These are phyloP conservation scores for Cantharellus cinnabarinus DNA, from an alignment of 768 basidiomycete genomes.

Conservation along the genomic window DNA sequence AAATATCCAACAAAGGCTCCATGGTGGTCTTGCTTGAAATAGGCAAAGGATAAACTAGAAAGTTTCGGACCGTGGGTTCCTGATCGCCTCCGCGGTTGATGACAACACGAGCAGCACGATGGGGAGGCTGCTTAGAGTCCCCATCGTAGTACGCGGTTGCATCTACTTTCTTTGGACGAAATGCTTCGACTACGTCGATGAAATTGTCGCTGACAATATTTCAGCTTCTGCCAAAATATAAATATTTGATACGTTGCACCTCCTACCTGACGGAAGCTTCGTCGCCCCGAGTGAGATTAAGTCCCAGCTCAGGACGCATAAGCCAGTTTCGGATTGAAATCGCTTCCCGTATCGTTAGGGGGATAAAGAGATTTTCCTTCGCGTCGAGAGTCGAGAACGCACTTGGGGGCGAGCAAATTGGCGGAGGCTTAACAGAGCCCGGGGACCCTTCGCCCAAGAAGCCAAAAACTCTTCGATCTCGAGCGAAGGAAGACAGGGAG, in stretches of 20 bases:
- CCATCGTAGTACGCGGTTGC: background rate
- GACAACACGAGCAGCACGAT: background rate
- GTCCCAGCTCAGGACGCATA: background rate
- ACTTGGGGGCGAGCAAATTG: background rate
- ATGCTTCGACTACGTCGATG: constrained; percentile 30
- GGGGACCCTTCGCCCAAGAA: no score
- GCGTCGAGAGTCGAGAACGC: background rate
- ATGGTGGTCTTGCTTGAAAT: constrained; percentile 12
- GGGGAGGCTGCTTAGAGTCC: background rate
- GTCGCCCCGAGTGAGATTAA: no score
- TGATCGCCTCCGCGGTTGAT: background rate
- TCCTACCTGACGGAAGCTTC: no score
- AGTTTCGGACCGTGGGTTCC: background rate
- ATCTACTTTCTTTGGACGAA: constrained; percentile 25
- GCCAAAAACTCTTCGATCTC: no score
- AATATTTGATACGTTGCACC: no score
- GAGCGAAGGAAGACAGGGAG: no score
- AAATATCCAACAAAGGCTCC: constrained; percentile 31
- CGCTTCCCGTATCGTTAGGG: background rate
- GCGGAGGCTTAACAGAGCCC: background rate
- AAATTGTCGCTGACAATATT: constrained; percentile 23
- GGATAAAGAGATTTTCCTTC: background rate
- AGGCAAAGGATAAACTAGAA: background rate
- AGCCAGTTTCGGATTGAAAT: background rate
- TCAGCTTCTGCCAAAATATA: no score